A percentile compares a stretch with the other conserved stretches of the same genome.
phyloP scores from a whole-genome alignment of 257 asterid species.

The Nicotiana undulata region DNA sequence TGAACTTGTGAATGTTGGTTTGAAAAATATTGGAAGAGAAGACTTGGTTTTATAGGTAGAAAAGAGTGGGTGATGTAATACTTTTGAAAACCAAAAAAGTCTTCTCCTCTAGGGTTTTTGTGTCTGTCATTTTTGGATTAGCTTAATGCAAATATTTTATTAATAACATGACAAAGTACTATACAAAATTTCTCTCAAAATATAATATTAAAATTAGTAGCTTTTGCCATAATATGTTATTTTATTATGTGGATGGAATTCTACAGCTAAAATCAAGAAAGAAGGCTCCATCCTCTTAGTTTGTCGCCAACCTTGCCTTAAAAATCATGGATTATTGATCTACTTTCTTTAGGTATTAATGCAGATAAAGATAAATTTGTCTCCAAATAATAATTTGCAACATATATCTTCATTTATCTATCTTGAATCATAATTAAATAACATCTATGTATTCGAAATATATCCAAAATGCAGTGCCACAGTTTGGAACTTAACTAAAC shows the following conservation, averaged over 20 bases:
- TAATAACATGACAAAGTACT: conserved; percentile 26
- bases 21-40: conserved; percentile 38
- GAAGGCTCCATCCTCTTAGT: conserved; percentile 37
- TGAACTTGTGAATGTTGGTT: conserved; percentile 14
- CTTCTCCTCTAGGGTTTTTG: conserved; percentile 58
- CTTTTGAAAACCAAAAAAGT: conserved; percentile 41
- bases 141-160: conserved; percentile 26
- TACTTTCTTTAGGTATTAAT: conserved; percentile 4
- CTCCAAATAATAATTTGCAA: neutral
- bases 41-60: conserved; percentile 73
- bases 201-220: conserved; percentile 18
- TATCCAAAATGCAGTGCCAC: neutral
- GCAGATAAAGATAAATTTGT: neutral
- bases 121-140: conserved; percentile 54
- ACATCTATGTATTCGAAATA: too few relatives aligned
- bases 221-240: conserved; percentile 31
- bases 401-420: neutral
- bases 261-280: conserved; percentile 24
- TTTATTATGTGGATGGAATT: conserved; percentile 33
- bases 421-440: neutral
- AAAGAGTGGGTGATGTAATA: conserved; percentile 49
- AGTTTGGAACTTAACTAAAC: neutral
- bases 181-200: conserved; percentile 26
- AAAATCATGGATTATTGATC: conserved; percentile 13
- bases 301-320: conserved; percentile 22